Percentiles rank a stretch among this genome's conserved stretches.
These are phyloP conservation scores for Trichophyton equinum DNA, from an alignment of 2,329 filamentous ascomycete species.

Conservation along the genomic window DNA sequence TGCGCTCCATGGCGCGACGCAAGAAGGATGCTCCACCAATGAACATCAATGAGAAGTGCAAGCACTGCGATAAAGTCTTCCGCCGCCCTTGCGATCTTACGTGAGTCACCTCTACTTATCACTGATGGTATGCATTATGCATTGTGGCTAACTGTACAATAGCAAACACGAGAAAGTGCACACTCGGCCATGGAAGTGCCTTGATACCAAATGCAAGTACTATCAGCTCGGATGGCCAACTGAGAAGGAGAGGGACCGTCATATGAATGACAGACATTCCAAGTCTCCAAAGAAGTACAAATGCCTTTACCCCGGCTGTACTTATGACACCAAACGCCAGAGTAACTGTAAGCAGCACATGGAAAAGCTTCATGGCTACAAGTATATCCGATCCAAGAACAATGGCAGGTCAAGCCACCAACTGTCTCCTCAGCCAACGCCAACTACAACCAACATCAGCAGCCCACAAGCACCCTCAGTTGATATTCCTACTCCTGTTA, in stretches of 20 bases:
- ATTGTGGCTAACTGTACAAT: neutral
- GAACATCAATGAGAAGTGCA: conserved; percentile 70
- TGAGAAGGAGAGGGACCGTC: conserved; percentile 92
- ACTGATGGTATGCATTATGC: neutral
- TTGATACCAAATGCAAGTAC: conserved; percentile 73
- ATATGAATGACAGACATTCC: conserved; percentile 93
- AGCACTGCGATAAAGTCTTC: conserved; percentile 81
- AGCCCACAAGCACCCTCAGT: conserved; percentile 48
- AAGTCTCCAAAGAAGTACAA: conserved; percentile 65
- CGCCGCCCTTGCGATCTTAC: conserved; percentile 94
- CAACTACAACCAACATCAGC: conserved; percentile 45
- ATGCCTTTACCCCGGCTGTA: conserved; percentile 71
- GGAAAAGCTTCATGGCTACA: conserved; percentile 90
- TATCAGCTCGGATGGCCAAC: conserved; percentile 85
- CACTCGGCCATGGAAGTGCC: conserved; percentile 90
- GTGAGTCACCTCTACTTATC: conserved; percentile 19
- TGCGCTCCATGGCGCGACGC: conserved; percentile 86
- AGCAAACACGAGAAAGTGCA: conserved; percentile 95
- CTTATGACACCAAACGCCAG: conserved; percentile 89
- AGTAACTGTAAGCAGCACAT: conserved; percentile 98
- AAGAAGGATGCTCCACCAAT: conserved; percentile 86
- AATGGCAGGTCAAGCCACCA: conserved; percentile 43
- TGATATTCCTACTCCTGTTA: conserved; percentile 39
- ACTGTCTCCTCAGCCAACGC: conserved; percentile 36
- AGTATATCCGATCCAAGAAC: conserved; percentile 84